A percentile compares a stretch with the other conserved stretches of the same genome.
These are phyloP conservation scores for Ophiostoma angusticollis DNA, from an alignment of 2,329 filamentous ascomycete genomes.

Conservation along the genomic window DNA sequence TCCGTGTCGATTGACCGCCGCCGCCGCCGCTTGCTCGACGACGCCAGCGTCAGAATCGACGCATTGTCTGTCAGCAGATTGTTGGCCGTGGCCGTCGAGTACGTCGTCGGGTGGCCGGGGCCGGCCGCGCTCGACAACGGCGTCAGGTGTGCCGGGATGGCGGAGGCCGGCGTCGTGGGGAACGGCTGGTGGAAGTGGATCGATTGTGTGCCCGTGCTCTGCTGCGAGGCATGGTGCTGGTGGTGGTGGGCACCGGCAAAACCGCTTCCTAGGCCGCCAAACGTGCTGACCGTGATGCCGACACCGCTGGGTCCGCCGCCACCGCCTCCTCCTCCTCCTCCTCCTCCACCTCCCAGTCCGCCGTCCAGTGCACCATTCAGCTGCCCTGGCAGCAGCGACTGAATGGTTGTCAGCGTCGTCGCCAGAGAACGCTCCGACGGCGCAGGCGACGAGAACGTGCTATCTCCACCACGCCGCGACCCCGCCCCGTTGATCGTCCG, in stretches of 20 bases:
- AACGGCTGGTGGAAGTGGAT: constrained; percentile 56
- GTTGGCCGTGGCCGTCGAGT: constrained; percentile 67
- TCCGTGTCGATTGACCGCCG: constrained; percentile 75
- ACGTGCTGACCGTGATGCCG: constrained; percentile 6
- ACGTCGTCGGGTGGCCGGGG: constrained; percentile 51
- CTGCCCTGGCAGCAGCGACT: too few species aligned
- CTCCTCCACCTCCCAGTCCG: constrained; percentile 17
- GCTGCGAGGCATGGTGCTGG: constrained; percentile 28
- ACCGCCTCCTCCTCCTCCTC: constrained; percentile 28
- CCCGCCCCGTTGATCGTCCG: constrained; percentile 48
- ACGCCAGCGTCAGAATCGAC: constrained; percentile 73
- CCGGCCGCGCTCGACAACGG: constrained; percentile 24
- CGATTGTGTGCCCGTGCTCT: constrained; percentile 27
- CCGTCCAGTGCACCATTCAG: constrained; percentile 49
- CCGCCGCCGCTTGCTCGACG: constrained; percentile 65
- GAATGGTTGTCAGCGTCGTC: constrained; percentile 75
- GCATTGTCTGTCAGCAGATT: constrained; percentile 75
- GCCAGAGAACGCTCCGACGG: constrained; percentile 70
- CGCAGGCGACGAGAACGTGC: constrained; percentile 71
- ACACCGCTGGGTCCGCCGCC: constrained; percentile 12
- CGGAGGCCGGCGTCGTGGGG: constrained; percentile 52
- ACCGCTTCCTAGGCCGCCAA: constrained; percentile 30
- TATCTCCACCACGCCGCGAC: constrained; percentile 55
- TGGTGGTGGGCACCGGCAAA: constrained; percentile 3
- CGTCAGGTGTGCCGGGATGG: constrained; percentile 57